Percentiles rank a stretch among this genome's conserved stretches.
These are phyloP conservation scores for Lodderomyces metapsilosis DNA, from an alignment of 1,139 yeast genomes.

Conservation along the genomic window DNA sequence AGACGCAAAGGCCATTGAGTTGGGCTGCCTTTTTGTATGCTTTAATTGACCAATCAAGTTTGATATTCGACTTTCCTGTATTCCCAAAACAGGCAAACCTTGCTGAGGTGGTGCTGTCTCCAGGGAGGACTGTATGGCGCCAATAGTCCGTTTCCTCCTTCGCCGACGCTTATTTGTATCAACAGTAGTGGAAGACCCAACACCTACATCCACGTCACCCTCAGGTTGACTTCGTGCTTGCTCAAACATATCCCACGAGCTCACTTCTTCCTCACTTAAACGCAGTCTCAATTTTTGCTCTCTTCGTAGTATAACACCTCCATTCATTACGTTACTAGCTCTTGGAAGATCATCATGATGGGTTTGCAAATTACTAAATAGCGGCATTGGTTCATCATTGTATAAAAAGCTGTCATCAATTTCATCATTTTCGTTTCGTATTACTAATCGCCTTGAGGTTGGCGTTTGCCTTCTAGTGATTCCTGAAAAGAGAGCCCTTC, in stretches of 20 bases:
- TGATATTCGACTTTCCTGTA: slow-evolving; percentile 20
- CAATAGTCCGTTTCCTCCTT: slow-evolving; percentile 22
- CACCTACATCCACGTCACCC: slow-evolving; percentile 8
- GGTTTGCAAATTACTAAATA: not conserved
- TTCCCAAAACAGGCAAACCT: too few relatives aligned
- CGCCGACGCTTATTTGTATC: slow-evolving; percentile 16
- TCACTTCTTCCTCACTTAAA: slow-evolving; percentile 36
- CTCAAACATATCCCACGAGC: slow-evolving; percentile 43
- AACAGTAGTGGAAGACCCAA: not conserved
- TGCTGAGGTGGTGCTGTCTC: too few relatives aligned
- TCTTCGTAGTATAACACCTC: slow-evolving; percentile 40
- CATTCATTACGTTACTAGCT: slow-evolving; percentile 28
- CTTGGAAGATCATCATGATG: not conserved
- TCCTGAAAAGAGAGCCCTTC: slow-evolving; percentile 1
- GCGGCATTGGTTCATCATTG: slow-evolving; percentile 12
- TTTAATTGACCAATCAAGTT: slow-evolving; percentile 28
- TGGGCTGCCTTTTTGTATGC: slow-evolving; percentile 3
- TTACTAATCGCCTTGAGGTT: slow-evolving; percentile 16
- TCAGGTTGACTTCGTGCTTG: slow-evolving; percentile 20
- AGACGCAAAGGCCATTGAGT: not conserved
- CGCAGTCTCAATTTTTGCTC: slow-evolving; percentile 32
- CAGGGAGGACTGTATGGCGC: slow-evolving; percentile 7
- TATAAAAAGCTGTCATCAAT: slow-evolving; percentile 37
- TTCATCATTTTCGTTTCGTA: slow-evolving; percentile 34
- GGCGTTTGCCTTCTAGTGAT: not conserved